Evolutionary conservation across 2,329 filamentous ascomycete genomes (phyloP).

Genomic region (Colletotrichum sp.): DNA sequence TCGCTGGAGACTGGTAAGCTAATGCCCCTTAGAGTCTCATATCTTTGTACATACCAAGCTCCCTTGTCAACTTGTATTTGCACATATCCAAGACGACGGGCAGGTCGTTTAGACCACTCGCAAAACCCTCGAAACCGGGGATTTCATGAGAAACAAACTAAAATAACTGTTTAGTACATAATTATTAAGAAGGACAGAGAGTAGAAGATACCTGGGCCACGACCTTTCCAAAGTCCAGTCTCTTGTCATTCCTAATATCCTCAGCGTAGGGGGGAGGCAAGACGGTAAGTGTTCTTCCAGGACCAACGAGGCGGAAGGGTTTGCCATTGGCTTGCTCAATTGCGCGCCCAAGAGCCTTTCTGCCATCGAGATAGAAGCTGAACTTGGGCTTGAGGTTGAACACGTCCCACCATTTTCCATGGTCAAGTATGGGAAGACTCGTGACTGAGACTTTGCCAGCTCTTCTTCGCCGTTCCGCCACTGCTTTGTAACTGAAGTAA

Average conservation of each 20-base stretch:
- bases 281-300: neutral
- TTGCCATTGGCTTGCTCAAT: neutral
- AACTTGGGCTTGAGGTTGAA: neutral
- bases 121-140: neutral
- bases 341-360: neutral
- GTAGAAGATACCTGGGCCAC: neutral
- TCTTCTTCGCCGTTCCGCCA: neutral
- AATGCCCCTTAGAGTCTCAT: fast-evolving
- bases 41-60: neutral
- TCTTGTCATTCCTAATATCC: neutral
- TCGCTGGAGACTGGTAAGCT: neutral
- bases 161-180: neutral
- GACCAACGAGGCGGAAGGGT: neutral
- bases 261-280: conserved; percentile 32
- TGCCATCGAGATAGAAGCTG: neutral
- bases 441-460: neutral
- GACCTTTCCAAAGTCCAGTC: neutral
- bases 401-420: neutral
- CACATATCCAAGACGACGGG: neutral
- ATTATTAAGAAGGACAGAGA: neutral
- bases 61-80: neutral
- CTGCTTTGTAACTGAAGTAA: neutral
- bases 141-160: neutral
- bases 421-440: neutral
- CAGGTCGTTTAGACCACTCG: neutral